A percentile compares a stretch with the other conserved stretches of the same genome.
Evolutionary conservation across 176 grass and related monocot species (phyloP).

Genomic region (Lolium multiflorum): DNA sequence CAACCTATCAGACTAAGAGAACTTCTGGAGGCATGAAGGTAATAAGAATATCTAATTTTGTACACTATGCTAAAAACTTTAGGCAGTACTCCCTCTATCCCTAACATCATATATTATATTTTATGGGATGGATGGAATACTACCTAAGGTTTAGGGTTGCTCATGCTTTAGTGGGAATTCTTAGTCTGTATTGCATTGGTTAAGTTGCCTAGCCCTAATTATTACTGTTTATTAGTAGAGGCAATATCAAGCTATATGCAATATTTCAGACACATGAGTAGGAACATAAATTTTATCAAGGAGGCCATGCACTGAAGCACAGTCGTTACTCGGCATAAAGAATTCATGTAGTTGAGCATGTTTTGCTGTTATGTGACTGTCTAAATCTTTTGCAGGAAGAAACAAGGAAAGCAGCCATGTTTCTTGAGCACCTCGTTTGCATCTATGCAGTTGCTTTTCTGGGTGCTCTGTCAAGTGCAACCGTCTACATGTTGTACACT

Average conservation of each 20-base stretch:
- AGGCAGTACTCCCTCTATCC: background rate
- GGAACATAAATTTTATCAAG: background rate
- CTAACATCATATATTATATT: too few species aligned
- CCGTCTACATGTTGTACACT: constrained; percentile 56
- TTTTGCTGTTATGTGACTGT: constrained; percentile 35
- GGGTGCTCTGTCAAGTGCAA: constrained; percentile 59
- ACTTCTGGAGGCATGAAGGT: constrained; percentile 52
- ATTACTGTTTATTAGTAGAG: background rate
- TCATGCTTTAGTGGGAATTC: constrained; percentile 12
- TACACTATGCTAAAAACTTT: constrained; percentile 26
- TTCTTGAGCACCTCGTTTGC: constrained; percentile 59
- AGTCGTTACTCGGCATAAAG: background rate
- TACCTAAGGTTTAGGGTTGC: background rate
- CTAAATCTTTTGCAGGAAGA: constrained; percentile 46
- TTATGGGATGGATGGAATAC: too few species aligned
- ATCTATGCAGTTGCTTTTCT: constrained; percentile 69
- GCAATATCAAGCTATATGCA: background rate
- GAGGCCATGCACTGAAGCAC: background rate
- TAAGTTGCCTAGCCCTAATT: constrained; percentile 1
- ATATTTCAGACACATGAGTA: constrained; percentile 6
- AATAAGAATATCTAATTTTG: constrained; percentile 13
- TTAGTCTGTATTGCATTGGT: constrained; percentile 7
- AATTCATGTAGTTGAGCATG: background rate
- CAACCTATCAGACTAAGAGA: constrained; percentile 22
- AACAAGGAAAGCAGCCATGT: constrained; percentile 30